Evolutionary conservation across 148 eudicot species (phyloP).

Genomic region (Talinum fruticosum): DNA sequence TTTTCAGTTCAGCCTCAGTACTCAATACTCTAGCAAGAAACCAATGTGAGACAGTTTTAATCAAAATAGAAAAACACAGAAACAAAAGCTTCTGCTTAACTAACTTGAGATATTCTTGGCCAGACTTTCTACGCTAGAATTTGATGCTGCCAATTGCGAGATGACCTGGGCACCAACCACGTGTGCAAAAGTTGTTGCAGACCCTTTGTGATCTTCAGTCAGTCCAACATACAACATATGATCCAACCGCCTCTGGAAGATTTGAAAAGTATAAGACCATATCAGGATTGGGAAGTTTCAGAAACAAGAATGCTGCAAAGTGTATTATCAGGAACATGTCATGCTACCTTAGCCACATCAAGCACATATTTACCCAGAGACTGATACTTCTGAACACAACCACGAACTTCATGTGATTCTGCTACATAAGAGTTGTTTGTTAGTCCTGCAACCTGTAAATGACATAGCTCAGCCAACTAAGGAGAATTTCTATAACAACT

Average conservation of each 20-base stretch:
- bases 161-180: slow-evolving; percentile 88
- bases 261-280: slow-evolving; percentile 19
- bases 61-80: background rate
- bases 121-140: slow-evolving; percentile 30
- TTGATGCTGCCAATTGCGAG: slow-evolving; percentile 58
- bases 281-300: background rate
- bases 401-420: slow-evolving; percentile 79
- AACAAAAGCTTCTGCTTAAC: slow-evolving; percentile 18
- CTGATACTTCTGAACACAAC: slow-evolving; percentile 64
- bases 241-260: slow-evolving; percentile 86
- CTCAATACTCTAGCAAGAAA: background rate
- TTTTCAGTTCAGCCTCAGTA: background rate
- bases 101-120: slow-evolving; percentile 46
- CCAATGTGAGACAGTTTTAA: background rate
- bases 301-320: slow-evolving; percentile 6
- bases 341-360: slow-evolving; percentile 82
- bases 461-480: slow-evolving; percentile 4
- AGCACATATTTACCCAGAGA: slow-evolving; percentile 76
- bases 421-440: slow-evolving; percentile 76
- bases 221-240: slow-evolving; percentile 93
- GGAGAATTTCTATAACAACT: slow-evolving; percentile 12
- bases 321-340: background rate
- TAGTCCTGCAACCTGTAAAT: slow-evolving; percentile 77
- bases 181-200: slow-evolving; percentile 78
- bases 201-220: slow-evolving; percentile 87